Conservation (phyloP, 225 moss, liverwort and hornwort species). For the Pseudoscleropodium purum region DNA sequence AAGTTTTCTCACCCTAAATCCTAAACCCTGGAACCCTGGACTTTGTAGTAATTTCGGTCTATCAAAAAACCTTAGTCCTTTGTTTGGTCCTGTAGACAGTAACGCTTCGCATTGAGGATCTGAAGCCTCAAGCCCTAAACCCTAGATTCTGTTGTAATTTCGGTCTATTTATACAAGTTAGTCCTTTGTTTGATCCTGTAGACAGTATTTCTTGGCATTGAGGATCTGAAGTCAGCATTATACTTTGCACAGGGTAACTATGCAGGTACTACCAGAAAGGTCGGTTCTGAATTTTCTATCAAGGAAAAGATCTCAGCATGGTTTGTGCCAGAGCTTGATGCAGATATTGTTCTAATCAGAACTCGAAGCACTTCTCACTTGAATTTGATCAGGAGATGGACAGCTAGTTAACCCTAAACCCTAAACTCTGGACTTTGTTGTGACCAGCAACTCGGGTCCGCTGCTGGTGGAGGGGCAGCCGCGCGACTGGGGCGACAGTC, state of each 20-base stretch:
- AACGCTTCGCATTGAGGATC: neutral
- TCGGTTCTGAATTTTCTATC: neutral
- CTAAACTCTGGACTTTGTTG: neutral
- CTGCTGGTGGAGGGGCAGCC: constrained; percentile 84
- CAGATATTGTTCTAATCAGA: neutral
- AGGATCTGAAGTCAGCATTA: neutral
- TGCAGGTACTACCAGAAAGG: neutral
- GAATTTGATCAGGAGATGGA: neutral
- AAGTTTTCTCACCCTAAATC: neutral
- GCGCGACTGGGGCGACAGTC: constrained; percentile 87
- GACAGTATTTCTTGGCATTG: neutral
- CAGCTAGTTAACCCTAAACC: neutral
- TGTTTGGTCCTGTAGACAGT: neutral
- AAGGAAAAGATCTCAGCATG: neutral
- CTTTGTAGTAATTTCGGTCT: neutral
- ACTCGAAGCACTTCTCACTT: neutral
- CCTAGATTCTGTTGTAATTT: neutral
- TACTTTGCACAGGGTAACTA: neutral
- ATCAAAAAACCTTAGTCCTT: neutral
- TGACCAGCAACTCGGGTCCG: constrained; percentile 64
- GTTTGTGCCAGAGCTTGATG: neutral
- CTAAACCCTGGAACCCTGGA: neutral
- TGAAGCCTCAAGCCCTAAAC: neutral
- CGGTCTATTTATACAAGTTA: neutral
- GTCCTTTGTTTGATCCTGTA: neutral